A percentile compares a stretch with the other conserved stretches of the same genome.
Conservation (phyloP, 129 eudicot species). For the Ambrosia artemisiifolia region DNA sequence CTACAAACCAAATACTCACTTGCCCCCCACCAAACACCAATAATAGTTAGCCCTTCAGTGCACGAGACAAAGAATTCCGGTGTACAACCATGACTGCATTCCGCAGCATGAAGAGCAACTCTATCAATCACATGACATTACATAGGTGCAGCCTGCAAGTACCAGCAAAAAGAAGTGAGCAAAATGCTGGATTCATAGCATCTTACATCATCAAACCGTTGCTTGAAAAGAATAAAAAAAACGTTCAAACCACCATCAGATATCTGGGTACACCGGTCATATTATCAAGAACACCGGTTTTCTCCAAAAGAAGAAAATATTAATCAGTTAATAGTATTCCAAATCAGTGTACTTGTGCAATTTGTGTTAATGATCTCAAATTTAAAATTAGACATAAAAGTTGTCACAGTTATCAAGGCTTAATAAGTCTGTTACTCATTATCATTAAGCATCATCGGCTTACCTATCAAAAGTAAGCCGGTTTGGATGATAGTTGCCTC, state of each 20-base stretch:
- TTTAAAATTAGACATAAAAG: too few species aligned
- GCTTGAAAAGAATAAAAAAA: conserved; percentile 48
- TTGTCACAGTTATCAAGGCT: too few species aligned
- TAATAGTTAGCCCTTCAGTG: not conserved
- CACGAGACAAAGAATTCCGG: not conserved
- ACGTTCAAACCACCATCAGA: conserved; percentile 65
- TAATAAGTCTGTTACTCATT: too few species aligned
- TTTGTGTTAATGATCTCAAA: too few species aligned
- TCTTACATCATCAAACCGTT: conserved; percentile 61
- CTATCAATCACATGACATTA: not conserved
- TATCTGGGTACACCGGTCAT: conserved; percentile 56
- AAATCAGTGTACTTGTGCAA: too few species aligned
- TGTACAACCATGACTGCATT: not conserved
- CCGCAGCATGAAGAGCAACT: not conserved
- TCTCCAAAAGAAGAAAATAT: too few species aligned
- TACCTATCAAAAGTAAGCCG: too few species aligned
- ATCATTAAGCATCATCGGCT: too few species aligned
- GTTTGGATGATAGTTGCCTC: too few species aligned
- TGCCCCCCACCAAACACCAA: not conserved
- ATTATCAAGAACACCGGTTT: not conserved
- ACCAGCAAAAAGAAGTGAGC: not conserved
- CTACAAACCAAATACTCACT: conserved; percentile 19
- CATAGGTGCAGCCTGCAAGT: not conserved
- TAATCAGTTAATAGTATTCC: too few species aligned
- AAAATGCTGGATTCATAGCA: too few species aligned